Evolutionary conservation across 495 filamentous ascomycete species (phyloP), one percentile per base, ranked within the genome.

Genomic region (Beverwykella pulmonaria): DNA sequence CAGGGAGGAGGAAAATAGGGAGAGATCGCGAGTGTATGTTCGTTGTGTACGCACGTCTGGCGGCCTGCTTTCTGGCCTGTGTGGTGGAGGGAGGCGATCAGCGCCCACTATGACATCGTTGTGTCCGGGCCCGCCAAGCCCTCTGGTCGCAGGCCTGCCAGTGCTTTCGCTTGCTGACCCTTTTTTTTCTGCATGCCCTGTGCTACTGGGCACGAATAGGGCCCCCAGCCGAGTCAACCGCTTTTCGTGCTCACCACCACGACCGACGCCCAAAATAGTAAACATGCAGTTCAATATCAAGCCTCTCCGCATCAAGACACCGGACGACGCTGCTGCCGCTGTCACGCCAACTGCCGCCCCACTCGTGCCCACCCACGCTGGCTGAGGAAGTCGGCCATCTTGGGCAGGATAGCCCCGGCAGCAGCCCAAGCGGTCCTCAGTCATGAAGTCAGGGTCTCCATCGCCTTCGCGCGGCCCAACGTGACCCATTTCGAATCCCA

Each of bases 61-160:
- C 26, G 26, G 53, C 53, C 53, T 36, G n/a, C 20, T 22, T 29
- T 30, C 20, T 41, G 8, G 53, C 7, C n/a, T 39, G 3, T 19
- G 32, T 57, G 30, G 34, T 36, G 23, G 56, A 49, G 41, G 1
- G 25, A 6, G 29, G 5, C 19, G 39, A 63, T 63, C 61, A 19
- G 53, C 61, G 36, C 30, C n/a, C 25, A 23, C 58, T 53, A 63
- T 56, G 61, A 63, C 61, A 63, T 63, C 50, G 61, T 20, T 59
- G 29, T 17, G 56, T 30, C 56, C 25, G 39, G 56, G 2, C 19
- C 25, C 27, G 15, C 26, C 17, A 36, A 17, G 53, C 25, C 3
- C 25, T 6, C 53, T 25, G 20, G 9, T 17, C 50, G 22, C 15
- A 2, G 3, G 50, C 50, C 23, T 2, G 8, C 22, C 50, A 17